phyloP scores from a whole-genome alignment of 2,329 filamentous ascomycete species.

The Aspergillus fumigatus region DNA sequence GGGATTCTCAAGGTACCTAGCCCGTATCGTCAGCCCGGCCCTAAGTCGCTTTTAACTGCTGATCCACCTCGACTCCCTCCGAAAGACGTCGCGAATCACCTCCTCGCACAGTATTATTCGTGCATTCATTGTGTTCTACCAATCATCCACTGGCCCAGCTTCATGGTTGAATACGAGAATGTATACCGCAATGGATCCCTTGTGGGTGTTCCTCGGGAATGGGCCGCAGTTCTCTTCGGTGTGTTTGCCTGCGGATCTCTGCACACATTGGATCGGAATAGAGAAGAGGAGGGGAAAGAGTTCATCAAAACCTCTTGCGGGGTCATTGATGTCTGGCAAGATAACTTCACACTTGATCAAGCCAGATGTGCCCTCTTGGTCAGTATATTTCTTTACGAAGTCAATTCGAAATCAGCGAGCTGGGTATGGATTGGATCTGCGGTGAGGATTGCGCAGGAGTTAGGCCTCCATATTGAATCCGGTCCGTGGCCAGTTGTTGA shows the following conservation, averaged over 20 bases:
- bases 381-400: constrained; percentile 76
- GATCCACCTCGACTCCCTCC: constrained; percentile 64
- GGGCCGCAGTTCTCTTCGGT: constrained; percentile 75
- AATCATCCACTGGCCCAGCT: constrained; percentile 81
- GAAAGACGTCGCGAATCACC: constrained; percentile 63
- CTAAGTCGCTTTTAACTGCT: constrained; percentile 48
- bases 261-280: constrained; percentile 57
- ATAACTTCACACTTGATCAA: constrained; percentile 71
- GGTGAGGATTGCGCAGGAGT: constrained; percentile 74
- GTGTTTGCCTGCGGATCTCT: constrained; percentile 79
- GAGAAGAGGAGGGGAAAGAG: constrained; percentile 56
- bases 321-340: constrained; percentile 75
- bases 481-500: constrained; percentile 71
- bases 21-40: constrained; percentile 55
- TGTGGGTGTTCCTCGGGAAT: constrained; percentile 60
- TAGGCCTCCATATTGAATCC: constrained; percentile 73
- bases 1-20: constrained; percentile 77
- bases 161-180: constrained; percentile 69
- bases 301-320: constrained; percentile 68
- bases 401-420: constrained; percentile 78
- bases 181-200: constrained; percentile 65
- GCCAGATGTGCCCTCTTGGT: constrained; percentile 68
- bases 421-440: constrained; percentile 82
- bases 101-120: constrained; percentile 70
- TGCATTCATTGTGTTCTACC: constrained; percentile 78